Conservation (phyloP, 192 early-diverging fungal genomes). For the Rhizophagus sp. region DNA sequence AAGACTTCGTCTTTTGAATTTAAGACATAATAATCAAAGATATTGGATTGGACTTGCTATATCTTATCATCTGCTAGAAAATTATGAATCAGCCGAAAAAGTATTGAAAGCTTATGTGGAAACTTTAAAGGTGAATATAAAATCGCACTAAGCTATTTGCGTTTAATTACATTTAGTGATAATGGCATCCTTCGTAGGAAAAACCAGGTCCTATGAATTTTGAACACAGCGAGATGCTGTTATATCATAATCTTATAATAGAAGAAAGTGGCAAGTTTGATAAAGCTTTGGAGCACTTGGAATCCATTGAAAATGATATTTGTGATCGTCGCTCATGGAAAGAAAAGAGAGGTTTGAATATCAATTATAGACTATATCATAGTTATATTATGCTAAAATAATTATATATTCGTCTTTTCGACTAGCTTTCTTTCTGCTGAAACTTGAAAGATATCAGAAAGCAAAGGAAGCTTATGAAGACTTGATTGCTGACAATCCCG, state of each 20-base stretch:
- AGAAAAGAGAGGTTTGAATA: constrained; percentile 58
- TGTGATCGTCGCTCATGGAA: constrained; percentile 73
- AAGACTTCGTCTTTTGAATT: constrained; percentile 64
- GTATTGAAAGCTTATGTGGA: constrained; percentile 71
- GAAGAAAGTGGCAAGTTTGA: constrained; percentile 82
- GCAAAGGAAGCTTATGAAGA: constrained; percentile 75
- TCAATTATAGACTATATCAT: neutral
- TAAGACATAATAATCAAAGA: constrained; percentile 66
- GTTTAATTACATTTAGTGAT: neutral
- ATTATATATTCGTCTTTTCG: neutral
- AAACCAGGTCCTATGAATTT: constrained; percentile 45
- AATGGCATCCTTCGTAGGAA: constrained; percentile 29
- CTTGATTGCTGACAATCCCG: constrained; percentile 81
- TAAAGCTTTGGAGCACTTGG: constrained; percentile 75
- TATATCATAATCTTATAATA: constrained; percentile 86
- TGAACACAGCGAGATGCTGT: constrained; percentile 79
- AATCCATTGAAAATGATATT: constrained; percentile 70
- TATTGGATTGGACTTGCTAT: constrained; percentile 89
- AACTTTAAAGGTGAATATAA: constrained; percentile 56
- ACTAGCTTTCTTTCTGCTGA: constrained; percentile 61
- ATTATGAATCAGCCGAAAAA: constrained; percentile 74
- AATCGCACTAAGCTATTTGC: neutral
- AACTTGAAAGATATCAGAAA: constrained; percentile 64
- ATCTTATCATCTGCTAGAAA: constrained; percentile 78
- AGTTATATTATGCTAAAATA: neutral